These are phyloP conservation scores for Capsicum rhomboideum DNA, from an alignment of 257 asterid genomes.

Conservation along the genomic window DNA sequence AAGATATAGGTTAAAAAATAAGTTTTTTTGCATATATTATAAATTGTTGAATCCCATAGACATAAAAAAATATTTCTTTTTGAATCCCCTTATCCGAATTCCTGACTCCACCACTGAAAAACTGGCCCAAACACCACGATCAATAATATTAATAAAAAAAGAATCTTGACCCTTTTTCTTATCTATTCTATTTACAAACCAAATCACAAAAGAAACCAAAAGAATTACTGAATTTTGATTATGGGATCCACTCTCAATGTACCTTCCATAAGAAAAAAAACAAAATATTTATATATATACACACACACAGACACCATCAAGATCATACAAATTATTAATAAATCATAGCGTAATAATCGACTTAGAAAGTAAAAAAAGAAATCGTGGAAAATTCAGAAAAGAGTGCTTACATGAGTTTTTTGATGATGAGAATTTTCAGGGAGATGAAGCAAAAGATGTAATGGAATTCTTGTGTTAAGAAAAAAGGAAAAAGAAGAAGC, in stretches of 20 bases:
- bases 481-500: not conserved
- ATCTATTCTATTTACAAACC: not conserved
- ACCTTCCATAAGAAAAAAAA: not conserved
- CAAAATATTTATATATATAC: not conserved
- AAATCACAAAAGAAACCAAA: not conserved
- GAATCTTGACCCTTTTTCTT: not conserved
- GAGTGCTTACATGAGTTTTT: not conserved
- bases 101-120: too few species aligned
- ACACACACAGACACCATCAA: not conserved
- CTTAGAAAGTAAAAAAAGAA: too few species aligned
- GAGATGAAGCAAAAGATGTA: not conserved
- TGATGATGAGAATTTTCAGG: not conserved
- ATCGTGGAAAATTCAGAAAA: not conserved
- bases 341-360: not conserved
- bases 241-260: not conserved
- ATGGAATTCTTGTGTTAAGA: not conserved
- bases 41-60: too few species aligned
- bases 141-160: too few species aligned
- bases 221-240: not conserved
- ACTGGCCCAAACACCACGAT: too few species aligned
- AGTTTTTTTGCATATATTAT: too few species aligned
- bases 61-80: too few species aligned
- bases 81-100: too few species aligned
- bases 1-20: too few species aligned
- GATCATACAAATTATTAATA: not conserved